phyloP scores from a whole-genome alignment of 1,139 yeast species.

The Yamadazyma conglobata region DNA sequence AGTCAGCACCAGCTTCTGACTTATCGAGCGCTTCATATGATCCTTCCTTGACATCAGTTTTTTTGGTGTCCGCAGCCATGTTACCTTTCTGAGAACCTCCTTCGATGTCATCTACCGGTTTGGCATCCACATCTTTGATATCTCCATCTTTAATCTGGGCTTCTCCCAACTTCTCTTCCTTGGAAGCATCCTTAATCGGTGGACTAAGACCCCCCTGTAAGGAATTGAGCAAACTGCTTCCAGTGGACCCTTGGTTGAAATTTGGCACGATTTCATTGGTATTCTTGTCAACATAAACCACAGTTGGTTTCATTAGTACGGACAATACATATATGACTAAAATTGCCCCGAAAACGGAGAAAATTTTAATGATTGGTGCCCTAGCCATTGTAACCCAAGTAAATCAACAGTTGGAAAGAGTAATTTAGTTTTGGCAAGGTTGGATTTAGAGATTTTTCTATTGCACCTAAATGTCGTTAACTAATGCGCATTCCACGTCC shows the following conservation, averaged over 20 bases:
- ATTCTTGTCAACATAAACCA: slow-evolving; percentile 24
- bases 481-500: too few relatives aligned
- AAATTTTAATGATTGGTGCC: slow-evolving; percentile 16
- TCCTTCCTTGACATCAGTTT: not conserved
- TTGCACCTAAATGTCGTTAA: too few relatives aligned
- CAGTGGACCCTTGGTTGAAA: too few relatives aligned
- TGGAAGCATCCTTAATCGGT: slow-evolving; percentile 19
- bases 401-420: too few relatives aligned
- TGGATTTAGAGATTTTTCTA: too few relatives aligned
- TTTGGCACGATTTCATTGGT: slow-evolving; percentile 20
- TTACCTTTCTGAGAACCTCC: too few relatives aligned
- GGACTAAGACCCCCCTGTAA: too few relatives aligned
- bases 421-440: too few relatives aligned
- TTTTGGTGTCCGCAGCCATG: not conserved
- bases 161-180: slow-evolving; percentile 15
- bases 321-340: slow-evolving; percentile 18
- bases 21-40: not conserved
- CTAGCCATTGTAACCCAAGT: slow-evolving; percentile 24
- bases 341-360: slow-evolving; percentile 19
- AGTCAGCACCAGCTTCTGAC: not conserved
- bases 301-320: slow-evolving; percentile 15
- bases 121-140: not conserved
- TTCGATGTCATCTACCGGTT: too few relatives aligned
- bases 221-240: too few relatives aligned
- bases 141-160: slow-evolving; percentile 9